These are phyloP conservation scores for Colletotrichum sp. DNA, from an alignment of 2,329 filamentous ascomycete genomes.

Conservation along the genomic window DNA sequence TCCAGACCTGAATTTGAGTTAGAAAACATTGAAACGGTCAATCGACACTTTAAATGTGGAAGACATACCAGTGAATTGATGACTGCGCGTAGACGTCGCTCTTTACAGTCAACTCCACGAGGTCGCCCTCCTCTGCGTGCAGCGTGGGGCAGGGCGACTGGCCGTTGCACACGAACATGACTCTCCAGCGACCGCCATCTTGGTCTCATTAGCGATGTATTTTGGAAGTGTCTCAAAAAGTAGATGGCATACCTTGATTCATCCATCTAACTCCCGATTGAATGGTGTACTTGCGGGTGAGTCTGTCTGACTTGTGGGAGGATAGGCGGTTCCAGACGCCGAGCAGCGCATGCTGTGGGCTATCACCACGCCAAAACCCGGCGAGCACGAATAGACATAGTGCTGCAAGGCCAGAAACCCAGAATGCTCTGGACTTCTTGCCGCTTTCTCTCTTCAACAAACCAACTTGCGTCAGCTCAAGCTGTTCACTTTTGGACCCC, in stretches of 20 bases:
- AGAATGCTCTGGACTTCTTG: neutral
- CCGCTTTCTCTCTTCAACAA: neutral
- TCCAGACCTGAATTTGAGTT: neutral
- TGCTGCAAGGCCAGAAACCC: neutral
- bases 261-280: conserved; percentile 9
- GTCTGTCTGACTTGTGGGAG: neutral
- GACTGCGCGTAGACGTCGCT: conserved; percentile 7
- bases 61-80: neutral
- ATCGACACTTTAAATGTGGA: neutral
- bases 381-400: neutral
- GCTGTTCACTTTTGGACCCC: neutral
- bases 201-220: neutral
- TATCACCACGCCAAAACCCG: neutral
- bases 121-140: conserved; percentile 3
- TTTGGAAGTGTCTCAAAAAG: neutral
- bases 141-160: conserved; percentile 13
- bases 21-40: neutral
- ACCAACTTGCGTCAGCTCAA: neutral
- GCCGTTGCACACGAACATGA: conserved; percentile 14
- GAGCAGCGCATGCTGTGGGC: neutral
- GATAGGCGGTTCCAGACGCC: neutral
- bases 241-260: neutral
- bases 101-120: conserved; percentile 5
- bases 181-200: conserved; percentile 18
- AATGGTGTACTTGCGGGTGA: neutral